These are phyloP conservation scores for Xylariaceae sp. DNA, from an alignment of 2,329 filamentous ascomycete genomes.

Conservation along the genomic window DNA sequence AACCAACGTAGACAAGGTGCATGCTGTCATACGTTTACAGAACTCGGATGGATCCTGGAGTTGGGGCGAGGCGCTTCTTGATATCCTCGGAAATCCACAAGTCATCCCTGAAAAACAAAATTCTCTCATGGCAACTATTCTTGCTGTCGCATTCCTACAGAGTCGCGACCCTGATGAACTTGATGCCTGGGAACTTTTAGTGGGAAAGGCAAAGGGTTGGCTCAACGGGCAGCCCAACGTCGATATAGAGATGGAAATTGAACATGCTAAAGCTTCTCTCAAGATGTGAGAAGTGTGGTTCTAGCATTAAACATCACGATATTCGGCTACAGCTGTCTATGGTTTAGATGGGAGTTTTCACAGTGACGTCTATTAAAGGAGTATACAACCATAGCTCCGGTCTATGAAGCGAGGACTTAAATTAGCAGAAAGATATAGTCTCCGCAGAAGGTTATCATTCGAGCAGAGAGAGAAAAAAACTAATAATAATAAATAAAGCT, in stretches of 20 bases:
- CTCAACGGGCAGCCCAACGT: constrained; percentile 3
- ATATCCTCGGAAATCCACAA: not conserved
- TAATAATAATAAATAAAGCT: too few species aligned
- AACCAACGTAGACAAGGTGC: constrained; percentile 6
- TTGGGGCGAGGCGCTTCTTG: not conserved
- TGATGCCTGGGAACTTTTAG: constrained; percentile 11
- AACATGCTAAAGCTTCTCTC: constrained; percentile 5
- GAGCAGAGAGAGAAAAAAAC: too few species aligned
- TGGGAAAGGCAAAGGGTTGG: constrained; percentile 10
- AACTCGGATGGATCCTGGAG: constrained; percentile 15
- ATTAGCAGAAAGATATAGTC: too few species aligned
- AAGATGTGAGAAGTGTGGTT: too few species aligned
- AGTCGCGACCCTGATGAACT: constrained; percentile 1
- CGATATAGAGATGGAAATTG: constrained; percentile 7
- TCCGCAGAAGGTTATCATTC: too few species aligned
- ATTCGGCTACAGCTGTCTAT: too few species aligned
- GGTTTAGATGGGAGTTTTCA: too few species aligned
- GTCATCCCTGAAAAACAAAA: not conserved
- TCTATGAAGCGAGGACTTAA: too few species aligned
- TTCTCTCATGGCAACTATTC: constrained; percentile 4
- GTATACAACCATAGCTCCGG: too few species aligned
- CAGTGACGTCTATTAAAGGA: too few species aligned
- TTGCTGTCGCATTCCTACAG: constrained; percentile 8
- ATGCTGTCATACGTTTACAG: constrained; percentile 10
- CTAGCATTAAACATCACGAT: too few species aligned